Conservation (phyloP, 495 filamentous ascomycete genomes). For the Xylaria curta region DNA sequence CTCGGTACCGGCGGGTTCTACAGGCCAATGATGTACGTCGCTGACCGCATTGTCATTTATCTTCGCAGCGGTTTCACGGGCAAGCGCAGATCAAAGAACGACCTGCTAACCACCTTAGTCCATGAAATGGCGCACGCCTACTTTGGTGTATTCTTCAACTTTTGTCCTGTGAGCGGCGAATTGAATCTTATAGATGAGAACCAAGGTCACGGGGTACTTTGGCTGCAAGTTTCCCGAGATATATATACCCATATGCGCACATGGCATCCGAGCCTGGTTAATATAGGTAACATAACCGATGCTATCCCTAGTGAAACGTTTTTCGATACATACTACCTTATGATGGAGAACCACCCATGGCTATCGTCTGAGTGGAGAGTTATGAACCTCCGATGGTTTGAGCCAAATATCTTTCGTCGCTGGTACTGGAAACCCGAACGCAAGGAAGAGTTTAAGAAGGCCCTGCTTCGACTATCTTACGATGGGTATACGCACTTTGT, state of each 20-base stretch:
- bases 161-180: not conserved
- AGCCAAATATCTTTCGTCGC: not conserved
- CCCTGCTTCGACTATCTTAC: not conserved
- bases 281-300: not conserved
- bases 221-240: not conserved
- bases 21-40: not conserved
- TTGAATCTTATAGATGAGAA: not conserved
- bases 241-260: not conserved
- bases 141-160: not conserved
- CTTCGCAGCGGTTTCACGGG: not conserved
- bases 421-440: not conserved
- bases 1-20: not conserved
- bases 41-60: not conserved
- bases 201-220: not conserved
- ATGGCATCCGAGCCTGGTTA: not conserved
- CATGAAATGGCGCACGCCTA: not conserved
- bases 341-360: too few species aligned
- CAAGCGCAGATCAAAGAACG: not conserved
- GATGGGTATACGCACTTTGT: not conserved
- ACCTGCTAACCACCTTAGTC: not conserved
- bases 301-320: not conserved
- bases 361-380: not conserved
- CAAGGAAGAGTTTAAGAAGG: not conserved
- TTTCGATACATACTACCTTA: not conserved
- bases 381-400: not conserved